These are phyloP conservation scores for Teratosphaeriaceae sp. DNA, from an alignment of 2,329 filamentous ascomycete species.

Conservation along the genomic window DNA sequence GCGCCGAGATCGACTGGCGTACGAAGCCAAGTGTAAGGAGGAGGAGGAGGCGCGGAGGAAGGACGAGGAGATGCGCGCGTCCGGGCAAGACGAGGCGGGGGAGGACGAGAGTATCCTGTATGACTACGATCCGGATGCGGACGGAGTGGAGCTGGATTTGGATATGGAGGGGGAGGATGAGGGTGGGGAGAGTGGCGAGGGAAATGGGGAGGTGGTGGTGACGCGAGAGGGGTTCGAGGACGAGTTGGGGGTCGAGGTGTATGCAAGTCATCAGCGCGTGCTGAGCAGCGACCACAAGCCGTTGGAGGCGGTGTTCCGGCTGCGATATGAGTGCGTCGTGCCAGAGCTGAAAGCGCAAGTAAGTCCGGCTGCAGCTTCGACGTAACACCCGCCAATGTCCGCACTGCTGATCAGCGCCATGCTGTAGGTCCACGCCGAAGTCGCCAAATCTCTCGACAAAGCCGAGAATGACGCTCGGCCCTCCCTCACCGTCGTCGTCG, in stretches of 20 bases:
- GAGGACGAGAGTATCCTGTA: conserved; percentile 82
- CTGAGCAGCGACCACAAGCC: conserved; percentile 96
- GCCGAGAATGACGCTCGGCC: conserved; percentile 88
- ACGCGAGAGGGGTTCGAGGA: conserved; percentile 55
- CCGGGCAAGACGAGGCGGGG: conserved; percentile 64
- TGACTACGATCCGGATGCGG: conserved; percentile 80
- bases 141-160: conserved; percentile 52
- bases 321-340: conserved; percentile 82
- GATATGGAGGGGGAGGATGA: conserved; percentile 50
- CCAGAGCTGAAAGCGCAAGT: conserved; percentile 77
- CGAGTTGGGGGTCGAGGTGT: conserved; percentile 55
- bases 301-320: conserved; percentile 70
- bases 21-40: conserved; percentile 58
- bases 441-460: conserved; percentile 80
- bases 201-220: conserved; percentile 43
- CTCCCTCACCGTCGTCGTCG: conserved; percentile 63
- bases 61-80: conserved; percentile 79
- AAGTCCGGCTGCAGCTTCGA: neutral
- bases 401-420: too few relatives aligned
- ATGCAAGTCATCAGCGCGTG: conserved; percentile 82
- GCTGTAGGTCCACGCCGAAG: conserved; percentile 60
- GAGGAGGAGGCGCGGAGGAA: conserved; percentile 60
- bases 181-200: conserved; percentile 42
- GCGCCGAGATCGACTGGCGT: conserved; percentile 58
- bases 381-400: too few relatives aligned